A percentile compares a stretch with the other conserved stretches of the same genome.
Evolutionary conservation across 208 protist genomes (phyloP).

Genomic region (Trypanosoma boissoni): DNA sequence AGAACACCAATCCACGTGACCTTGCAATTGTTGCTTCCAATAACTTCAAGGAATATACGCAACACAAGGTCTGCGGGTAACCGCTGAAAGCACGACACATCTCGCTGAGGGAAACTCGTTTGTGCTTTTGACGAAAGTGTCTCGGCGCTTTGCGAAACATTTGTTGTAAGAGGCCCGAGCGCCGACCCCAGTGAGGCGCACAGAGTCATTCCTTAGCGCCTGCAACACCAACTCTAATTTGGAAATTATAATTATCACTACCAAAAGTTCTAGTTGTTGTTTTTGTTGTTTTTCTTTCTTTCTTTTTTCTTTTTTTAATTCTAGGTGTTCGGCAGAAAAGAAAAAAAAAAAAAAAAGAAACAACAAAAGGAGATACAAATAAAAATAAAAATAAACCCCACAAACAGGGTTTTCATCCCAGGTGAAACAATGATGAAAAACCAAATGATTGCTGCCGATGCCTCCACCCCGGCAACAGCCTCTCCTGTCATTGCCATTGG

Average conservation of each 20-base stretch:
- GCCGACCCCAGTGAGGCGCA: no score
- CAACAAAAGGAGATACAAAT: neutral
- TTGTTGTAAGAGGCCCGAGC: no score
- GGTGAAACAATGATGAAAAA: no score
- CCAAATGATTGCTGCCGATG: no score
- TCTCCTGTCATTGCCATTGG: no score
- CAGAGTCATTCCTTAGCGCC: no score
- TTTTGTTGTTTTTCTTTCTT: neutral
- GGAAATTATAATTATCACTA: no score
- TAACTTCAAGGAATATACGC: conserved; percentile 61
- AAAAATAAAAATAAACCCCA: neutral
- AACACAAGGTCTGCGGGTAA: conserved; percentile 65
- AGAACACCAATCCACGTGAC: conserved; percentile 53
- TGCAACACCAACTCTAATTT: neutral
- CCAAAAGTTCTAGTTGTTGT: no score
- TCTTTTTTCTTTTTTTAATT: no score
- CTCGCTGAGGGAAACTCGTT: neutral
- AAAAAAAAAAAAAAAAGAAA: neutral
- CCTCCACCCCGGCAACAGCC: no score
- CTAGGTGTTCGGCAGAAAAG: neutral
- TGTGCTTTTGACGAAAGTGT: neutral
- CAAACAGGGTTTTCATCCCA: neutral
- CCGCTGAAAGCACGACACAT: conserved; percentile 24
- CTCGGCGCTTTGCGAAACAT: no score
- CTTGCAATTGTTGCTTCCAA: conserved; percentile 41